phyloP scores from a whole-genome alignment of 73 alveolate genomes.

The Uronychia setigera region DNA sequence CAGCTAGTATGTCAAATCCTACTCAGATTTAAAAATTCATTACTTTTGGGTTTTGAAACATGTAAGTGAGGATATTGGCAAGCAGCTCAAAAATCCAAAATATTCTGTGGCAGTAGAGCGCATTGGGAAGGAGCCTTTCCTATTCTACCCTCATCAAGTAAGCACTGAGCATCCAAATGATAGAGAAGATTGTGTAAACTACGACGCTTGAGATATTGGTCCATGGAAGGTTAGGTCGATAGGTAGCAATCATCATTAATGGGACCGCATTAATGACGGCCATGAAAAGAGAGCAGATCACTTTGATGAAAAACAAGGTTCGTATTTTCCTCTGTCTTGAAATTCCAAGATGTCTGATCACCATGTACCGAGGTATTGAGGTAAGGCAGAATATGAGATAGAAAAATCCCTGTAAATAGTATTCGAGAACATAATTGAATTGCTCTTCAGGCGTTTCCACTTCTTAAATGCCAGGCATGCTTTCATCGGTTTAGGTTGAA shows the following conservation, averaged over 20 bases:
- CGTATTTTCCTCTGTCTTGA: not conserved
- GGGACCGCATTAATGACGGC: not conserved
- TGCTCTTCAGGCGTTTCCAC: not conserved
- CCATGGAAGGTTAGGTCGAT: too few relatives aligned
- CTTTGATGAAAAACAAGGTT: too few relatives aligned
- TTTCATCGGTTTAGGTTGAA: not conserved
- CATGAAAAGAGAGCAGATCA: not conserved
- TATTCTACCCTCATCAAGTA: not conserved
- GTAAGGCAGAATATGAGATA: not conserved
- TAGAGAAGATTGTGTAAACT: not conserved
- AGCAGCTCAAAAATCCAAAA: not conserved
- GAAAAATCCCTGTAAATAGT: not conserved
- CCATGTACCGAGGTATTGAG: not conserved
- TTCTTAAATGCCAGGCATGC: not conserved
- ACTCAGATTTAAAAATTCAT: not conserved
- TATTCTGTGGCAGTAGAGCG: not conserved
- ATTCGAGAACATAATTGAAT: not conserved
- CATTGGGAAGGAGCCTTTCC: not conserved
- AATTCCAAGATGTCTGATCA: not conserved
- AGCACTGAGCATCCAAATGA: not conserved
- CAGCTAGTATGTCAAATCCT: not conserved
- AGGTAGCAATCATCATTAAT: too few relatives aligned
- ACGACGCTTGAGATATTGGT: too few relatives aligned
- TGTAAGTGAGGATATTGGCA: not conserved
- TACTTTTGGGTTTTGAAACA: not conserved